Base-by-base conservation (phyloP, 2,329 filamentous ascomycete genomes). In the Magnaporthiopsis poae region DNA sequence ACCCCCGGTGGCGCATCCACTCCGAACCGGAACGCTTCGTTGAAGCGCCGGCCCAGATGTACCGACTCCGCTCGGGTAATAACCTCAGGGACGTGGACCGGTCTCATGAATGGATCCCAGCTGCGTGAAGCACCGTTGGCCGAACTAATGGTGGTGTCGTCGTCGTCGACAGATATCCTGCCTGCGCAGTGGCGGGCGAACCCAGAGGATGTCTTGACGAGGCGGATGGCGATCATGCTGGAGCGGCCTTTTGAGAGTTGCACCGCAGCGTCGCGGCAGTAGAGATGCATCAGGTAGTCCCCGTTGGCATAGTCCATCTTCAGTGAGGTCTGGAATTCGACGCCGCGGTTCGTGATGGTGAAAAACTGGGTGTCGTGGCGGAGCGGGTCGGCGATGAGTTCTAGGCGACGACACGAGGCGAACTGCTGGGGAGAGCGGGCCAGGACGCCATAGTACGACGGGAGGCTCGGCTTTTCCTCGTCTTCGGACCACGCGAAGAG, bases 261-360 rank as follows among this genome's bases (percentile, higher is more conserved):
- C 56, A 33, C 36, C 5, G 21, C 33, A 18, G 18, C 29, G 35
- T 62, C 27, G 15, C 39, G 13, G 63, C 66, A 67, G 59, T 65
- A 60, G 9, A 67, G 56, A 56, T 27, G 60, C 60, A 67, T 65
- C 31, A 52, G 35, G 60, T 65, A 65, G n/a, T 67, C 60, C 33
- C 63, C 63, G 7, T 59, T 56, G 5, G 15, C 46, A 3, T 18
- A n/a, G 13, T 62, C 33, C 21, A 62, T 27, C 5, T 56, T 35
- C 25, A 67, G 63, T 7, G 18, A 62, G 11, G 66, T 63, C 4
- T 29, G 33, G 36, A 67, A 67, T 56, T 67, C 63, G 25, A 67
- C 56, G 27, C 66, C 66, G 21, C 63, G 25, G 63, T 67, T 67
- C 8, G 66, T 65, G 25, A 67, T 67, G 36, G 39, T 33, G 21